Evolutionary conservation across 1,139 yeast genomes (phyloP), one percentile per base, ranked within the genome.

Genomic region (Saccharomycopsis phalli): DNA sequence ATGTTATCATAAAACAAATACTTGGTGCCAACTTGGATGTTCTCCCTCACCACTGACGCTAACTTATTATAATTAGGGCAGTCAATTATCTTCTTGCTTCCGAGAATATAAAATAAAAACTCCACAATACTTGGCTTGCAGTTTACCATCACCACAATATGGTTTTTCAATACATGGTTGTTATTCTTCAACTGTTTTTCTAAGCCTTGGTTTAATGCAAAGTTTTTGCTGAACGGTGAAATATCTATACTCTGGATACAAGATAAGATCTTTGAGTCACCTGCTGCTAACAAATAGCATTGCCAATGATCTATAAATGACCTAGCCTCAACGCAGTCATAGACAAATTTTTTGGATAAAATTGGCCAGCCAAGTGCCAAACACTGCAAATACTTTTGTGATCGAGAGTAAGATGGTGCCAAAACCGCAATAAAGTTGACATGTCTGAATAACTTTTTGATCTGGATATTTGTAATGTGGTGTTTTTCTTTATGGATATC

Each of bases 351-450:
- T 47, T 71, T 70, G 2, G 84, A 76, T 25, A 88, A 53, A 16
- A 86, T 71, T 1, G 97, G 97, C 94, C 95, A 86, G 2, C 94
- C 93, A 33, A 87, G 57, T 0, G 94, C 86, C n/a, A 87, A 60
- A 1, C 83, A 76, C 53, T 86, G 94, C n/a, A 87, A 58, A 53
- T 81, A 88, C 53, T 86, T 86, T 17, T 80, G 70, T 42, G 86
- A 82, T 33, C 94, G 65, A 26, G 74, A 66, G 49, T 68, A 67
- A 17, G 65, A 67, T 32, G 68, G 68, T 0, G 94, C 69, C 1
- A 86, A 57, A 34, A 83, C 65, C 2, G 87, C 88, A 2, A 71
- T 86, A 62, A 86, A 82, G 26, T 52, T 60, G 47, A 54, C 60
- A 2, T 45, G 35, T n/a, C 44, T 34, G 14, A 36, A 43, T 10